Conservation (phyloP, 495 filamentous ascomycete genomes). For the Xylaria sp. region DNA sequence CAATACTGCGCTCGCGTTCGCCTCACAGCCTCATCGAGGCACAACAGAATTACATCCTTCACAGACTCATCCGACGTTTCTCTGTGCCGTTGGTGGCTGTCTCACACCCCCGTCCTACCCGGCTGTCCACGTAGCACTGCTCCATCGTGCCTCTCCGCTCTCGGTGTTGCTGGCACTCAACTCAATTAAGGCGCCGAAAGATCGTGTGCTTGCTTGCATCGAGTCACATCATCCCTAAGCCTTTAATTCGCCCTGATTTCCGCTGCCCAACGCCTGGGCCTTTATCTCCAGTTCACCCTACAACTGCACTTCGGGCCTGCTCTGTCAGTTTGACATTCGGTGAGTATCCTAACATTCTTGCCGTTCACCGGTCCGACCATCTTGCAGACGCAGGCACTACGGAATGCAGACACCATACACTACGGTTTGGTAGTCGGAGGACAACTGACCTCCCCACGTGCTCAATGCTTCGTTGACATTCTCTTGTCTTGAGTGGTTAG, state of each 20-base stretch:
- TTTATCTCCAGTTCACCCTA: neutral
- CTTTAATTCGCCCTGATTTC: neutral
- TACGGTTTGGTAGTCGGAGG: neutral
- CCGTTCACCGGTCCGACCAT: neutral
- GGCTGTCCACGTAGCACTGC: slow-evolving; percentile 15
- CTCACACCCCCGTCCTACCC: neutral
- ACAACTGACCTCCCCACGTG: neutral
- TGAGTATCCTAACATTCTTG: slow-evolving; percentile 12
- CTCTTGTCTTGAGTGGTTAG: neutral
- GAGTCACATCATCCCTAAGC: neutral
- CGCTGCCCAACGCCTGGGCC: neutral
- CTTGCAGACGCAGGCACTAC: neutral
- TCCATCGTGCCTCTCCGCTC: slow-evolving; percentile 20
- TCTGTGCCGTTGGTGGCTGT: neutral
- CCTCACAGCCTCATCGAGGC: neutral
- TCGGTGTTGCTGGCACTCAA: slow-evolving; percentile 13
- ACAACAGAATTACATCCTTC: neutral
- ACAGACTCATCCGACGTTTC: neutral
- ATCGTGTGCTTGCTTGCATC: slow-evolving; percentile 16
- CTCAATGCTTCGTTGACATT: neutral
- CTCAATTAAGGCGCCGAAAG: neutral
- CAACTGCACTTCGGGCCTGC: neutral
- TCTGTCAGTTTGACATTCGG: neutral
- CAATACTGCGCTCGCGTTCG: neutral
- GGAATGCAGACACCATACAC: neutral